Evolutionary conservation across 2,329 filamentous ascomycete genomes (phyloP).

Genomic region (Aspergillus sp.): DNA sequence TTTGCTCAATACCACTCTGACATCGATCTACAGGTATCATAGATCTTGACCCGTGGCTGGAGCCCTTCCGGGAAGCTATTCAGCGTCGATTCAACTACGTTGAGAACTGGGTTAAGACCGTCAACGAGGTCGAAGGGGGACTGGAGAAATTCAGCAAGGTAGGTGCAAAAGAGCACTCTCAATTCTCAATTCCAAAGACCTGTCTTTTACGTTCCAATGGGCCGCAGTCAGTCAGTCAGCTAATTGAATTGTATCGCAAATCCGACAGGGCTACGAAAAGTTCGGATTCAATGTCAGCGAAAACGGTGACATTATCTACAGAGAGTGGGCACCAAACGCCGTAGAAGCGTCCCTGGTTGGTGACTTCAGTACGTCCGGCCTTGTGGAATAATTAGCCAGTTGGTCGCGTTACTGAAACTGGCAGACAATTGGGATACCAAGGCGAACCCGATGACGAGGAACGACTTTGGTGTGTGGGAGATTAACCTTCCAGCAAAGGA

Average conservation of each 20-base stretch:
- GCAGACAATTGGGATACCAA: constrained; percentile 82
- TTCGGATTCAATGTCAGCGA: constrained; percentile 81
- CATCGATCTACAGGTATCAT: constrained; percentile 66
- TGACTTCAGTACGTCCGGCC: constrained; percentile 74
- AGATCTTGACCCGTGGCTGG: constrained; percentile 83
- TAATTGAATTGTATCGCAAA: not conserved
- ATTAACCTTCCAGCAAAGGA: constrained; percentile 71
- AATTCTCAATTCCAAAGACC: not conserved
- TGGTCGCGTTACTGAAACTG: constrained; percentile 26
- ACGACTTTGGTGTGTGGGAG: constrained; percentile 83
- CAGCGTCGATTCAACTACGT: constrained; percentile 75
- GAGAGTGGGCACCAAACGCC: constrained; percentile 96
- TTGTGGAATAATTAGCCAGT: constrained; percentile 2
- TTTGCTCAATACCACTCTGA: not conserved
- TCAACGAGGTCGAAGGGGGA: constrained; percentile 82
- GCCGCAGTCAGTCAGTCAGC: not conserved
- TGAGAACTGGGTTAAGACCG: constrained; percentile 80
- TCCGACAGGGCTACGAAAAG: constrained; percentile 71
- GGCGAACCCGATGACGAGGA: constrained; percentile 83
- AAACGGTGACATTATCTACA: constrained; percentile 83
- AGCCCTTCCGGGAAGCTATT: constrained; percentile 77
- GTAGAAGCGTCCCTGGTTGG: constrained; percentile 81
- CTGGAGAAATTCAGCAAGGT: constrained; percentile 88
- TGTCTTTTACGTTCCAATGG: not conserved
- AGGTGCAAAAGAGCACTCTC: constrained; percentile 23